A percentile compares a stretch with the other conserved stretches of the same genome.
Evolutionary conservation across 495 filamentous ascomycete genomes (phyloP).

Genomic region (Oidiodendron maius): DNA sequence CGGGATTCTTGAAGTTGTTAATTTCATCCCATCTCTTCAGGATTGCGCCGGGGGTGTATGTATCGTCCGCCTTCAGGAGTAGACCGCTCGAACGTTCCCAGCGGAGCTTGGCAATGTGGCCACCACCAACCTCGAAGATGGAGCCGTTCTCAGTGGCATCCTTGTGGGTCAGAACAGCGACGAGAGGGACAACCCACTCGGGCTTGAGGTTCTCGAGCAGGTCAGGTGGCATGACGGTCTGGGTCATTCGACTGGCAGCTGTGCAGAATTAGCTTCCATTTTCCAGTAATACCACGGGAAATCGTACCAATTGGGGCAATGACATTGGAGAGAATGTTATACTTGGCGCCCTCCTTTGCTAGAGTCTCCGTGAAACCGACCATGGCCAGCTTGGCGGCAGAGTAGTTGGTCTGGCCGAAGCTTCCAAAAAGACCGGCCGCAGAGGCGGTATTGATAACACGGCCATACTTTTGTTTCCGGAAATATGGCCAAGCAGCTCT

Average conservation of each 20-base stretch:
- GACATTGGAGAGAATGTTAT: conserved; percentile 94
- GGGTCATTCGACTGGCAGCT: conserved; percentile 93
- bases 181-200: conserved; percentile 92
- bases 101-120: conserved; percentile 85
- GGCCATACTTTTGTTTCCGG: conserved; percentile 96
- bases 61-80: conserved; percentile 82
- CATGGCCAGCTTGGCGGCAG: conserved; percentile 91
- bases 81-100: conserved; percentile 95
- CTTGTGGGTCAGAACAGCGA: conserved; percentile 83
- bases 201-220: conserved; percentile 84
- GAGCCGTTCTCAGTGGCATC: conserved; percentile 79
- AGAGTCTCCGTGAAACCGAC: conserved; percentile 98
- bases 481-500: conserved; percentile 97
- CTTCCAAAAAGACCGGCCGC: conserved; percentile 92
- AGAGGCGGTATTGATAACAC: conserved; percentile 93
- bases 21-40: conserved; percentile 85
- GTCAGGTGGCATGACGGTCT: conserved; percentile 96
- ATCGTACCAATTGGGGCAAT: conserved; percentile 80
- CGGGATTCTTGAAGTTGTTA: conserved; percentile 77
- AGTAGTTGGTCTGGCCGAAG: conserved; percentile 97
- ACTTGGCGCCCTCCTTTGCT: conserved; percentile 95
- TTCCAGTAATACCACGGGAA: neutral
- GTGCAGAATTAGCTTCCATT: conserved; percentile 15
- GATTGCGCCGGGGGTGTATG: conserved; percentile 82
- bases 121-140: conserved; percentile 93